Base-by-base conservation (phyloP, 306 rosid species). In the Canavalia gladiata region DNA sequence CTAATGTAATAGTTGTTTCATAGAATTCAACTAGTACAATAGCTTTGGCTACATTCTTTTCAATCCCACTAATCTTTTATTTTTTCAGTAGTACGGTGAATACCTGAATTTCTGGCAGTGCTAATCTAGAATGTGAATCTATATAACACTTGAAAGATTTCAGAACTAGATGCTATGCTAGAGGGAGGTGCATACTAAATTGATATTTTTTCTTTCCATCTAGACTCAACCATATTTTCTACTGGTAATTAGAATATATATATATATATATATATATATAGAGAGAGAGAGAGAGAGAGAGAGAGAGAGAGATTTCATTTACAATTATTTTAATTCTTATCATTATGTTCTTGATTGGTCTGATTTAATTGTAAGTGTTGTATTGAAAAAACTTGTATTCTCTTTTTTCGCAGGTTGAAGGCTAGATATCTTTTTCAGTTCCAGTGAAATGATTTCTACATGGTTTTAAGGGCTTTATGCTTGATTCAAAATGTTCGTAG, bases 351-450 rank as follows among this genome's bases (percentile, higher is more conserved):
- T 30, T 80, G 63, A 54, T 68, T 30, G 57, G n/a, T 62, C 70
- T 4, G 25, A 43, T 84, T 60, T 74, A 51, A 64, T 6, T 79
- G 54, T 1, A 55, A 64, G 56, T 50, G 45, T 66, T 75, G 11
- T 62, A 52, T 52, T 70, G 43, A 85, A 34, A 81, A 68, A 12
- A 9, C 64, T 41, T 80, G 25, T 18, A 18, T 69, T 4, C 1
- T 63, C 70, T 4, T 62, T 57, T 70, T 42, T 76, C 72, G 31
- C 85, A 85, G 87, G 82, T 81, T 81, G 85, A 85, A 42, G 69
- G 82, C 28, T 80, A 84, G 85, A 45, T 74, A 58, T 57, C 74
- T 33, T 64, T 45, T 65, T 75, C 56, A 6, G 64, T 63, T 69
- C 71, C 41, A 45, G n/a, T 62, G 49, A 46, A 76, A 63, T 63